Evolutionary conservation across 176 grass and related monocot species (phyloP), one percentile per base, ranked within the genome.

Genomic region (Aegilops umbellulata): DNA sequence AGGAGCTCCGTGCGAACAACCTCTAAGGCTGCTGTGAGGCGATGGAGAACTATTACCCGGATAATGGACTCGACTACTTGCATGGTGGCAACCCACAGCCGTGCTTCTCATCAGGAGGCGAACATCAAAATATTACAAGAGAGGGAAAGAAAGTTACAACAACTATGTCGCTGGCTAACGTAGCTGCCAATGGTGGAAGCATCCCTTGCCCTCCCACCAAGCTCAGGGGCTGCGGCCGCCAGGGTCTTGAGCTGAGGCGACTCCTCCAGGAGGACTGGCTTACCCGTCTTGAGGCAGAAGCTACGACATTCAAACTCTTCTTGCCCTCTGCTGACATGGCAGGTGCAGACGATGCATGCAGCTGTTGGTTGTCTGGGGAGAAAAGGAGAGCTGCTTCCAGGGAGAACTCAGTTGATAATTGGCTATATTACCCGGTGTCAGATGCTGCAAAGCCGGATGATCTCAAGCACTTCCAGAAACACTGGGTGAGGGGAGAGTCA

Each of bases 401-500:
- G 57, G 49, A 77, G 39, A 78, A 83, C 58, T 65, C 83, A 35
- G 4, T 1, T 39, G 92, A 89, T 47, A 91, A 94, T n/a, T 83
- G 51, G 46, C 24, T 94, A 35, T 94, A 86, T 30, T 87, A 86
- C 65, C 86, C 92, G 53, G 69, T 23, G 36, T 64, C 80, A 58
- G 65, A 80, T 72, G 49, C 58, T 4, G 47, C 44, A 14, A 65
- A 91, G 35, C 55, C 60, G 29, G 86, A 86, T 55, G 89, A 81
- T n/a, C 23, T 91, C 17, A 55, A 83, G 39, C 92, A 94, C 67
- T 94, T 94, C 61, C 92, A 88, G 30, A 85, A 29, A 60, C 92
- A 94, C 60, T 91, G 92, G 92, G 32, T 47, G 19, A 91, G 83
- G 30, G 92, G 92, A 64, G 92, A 94, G 22, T 83, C 92, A n/a